Percentiles rank a stretch among this genome's conserved stretches.
Conservation (phyloP, 768 basidiomycete species). For the Boletus subcaerulescens region DNA sequence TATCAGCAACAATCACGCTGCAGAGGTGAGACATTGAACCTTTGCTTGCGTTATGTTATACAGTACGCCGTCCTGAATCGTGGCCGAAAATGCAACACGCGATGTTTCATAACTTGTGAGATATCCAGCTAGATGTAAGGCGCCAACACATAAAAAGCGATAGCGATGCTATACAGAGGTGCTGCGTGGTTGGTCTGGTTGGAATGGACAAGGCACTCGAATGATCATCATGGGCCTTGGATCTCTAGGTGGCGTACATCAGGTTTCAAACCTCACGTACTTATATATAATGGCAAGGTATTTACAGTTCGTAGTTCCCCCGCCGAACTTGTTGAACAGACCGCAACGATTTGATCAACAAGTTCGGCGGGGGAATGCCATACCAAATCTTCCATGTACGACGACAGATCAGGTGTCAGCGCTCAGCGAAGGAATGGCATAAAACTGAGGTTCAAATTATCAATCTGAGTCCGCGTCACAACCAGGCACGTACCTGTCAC, state of each 20-base stretch:
- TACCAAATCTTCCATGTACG: slow-evolving; percentile 69
- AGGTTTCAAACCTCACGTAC: slow-evolving; percentile 11
- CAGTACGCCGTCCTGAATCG: background rate
- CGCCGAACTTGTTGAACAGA: no score
- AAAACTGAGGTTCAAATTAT: slow-evolving; percentile 52
- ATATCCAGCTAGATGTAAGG: background rate
- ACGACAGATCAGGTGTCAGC: slow-evolving; percentile 69
- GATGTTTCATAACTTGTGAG: background rate
- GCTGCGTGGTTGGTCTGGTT: slow-evolving; percentile 56
- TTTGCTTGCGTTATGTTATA: background rate
- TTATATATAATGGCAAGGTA: background rate
- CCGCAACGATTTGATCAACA: no score
- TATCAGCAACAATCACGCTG: background rate
- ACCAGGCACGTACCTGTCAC: slow-evolving; percentile 44
- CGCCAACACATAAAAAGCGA: slow-evolving; percentile 10
- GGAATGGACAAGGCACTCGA: slow-evolving; percentile 69
- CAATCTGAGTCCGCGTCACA: background rate
- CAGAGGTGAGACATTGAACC: slow-evolving; percentile 8
- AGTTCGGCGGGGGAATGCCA: slow-evolving; percentile 81
- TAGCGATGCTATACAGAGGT: slow-evolving; percentile 28
- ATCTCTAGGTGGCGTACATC: slow-evolving; percentile 38
- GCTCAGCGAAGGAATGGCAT: slow-evolving; percentile 54
- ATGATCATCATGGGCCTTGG: slow-evolving; percentile 43
- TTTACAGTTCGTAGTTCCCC: slow-evolving; percentile 73
- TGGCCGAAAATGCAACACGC: background rate